Base-by-base conservation (phyloP, 2,329 filamentous ascomycete species). In the Scedosporium dehoogii region DNA sequence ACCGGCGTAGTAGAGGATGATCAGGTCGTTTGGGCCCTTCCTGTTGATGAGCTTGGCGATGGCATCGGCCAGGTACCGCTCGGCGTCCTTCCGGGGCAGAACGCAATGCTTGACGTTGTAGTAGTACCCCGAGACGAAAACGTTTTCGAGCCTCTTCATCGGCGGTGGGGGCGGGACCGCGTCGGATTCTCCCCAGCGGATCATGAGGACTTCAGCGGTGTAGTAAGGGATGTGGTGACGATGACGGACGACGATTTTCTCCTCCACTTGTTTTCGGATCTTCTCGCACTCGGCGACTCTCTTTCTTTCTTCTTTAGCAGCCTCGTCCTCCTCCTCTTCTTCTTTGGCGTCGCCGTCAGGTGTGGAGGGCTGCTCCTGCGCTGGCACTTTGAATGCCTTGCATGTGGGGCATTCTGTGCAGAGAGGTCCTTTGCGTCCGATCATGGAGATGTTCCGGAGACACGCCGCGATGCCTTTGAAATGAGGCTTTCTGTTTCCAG, bases 1-100 rank as follows among this genome's bases (percentile, higher is more conserved):
- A 3, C 59, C 59, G 29, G 44, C 59, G 48, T 61, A 61, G 33
- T 61, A 51, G 10, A 61, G 7, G 16, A 61, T 23, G n/a, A 61
- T 42, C 7, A 61, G 59, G 23, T 51, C 53, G n/a, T 61, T 21
- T 2, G 33, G 46, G 2, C 25, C 44, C 18, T 60, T 44, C 27
- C 33, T 25, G 58, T 44, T 25, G 51, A 55, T 55, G 6, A 55
- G 23, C 51, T 25, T 55, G 51, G 51, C 51, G 23, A 55, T 55
- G 23, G 51, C 51, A 12, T 14, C n/a, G 12, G 51, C 51, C 6
- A 55, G 21, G 21, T 23, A 14, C 12, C 18, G 23, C 21, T 55
- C 51, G 12, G 51, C 6, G 6, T 55, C 51, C 12, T 23, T 18
- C 3, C 51, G 51, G 23, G 51, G 51, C 51, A 55, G 23, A 6